These are phyloP conservation scores for Inga laurina DNA, from an alignment of 306 rosid genomes.

Conservation along the genomic window DNA sequence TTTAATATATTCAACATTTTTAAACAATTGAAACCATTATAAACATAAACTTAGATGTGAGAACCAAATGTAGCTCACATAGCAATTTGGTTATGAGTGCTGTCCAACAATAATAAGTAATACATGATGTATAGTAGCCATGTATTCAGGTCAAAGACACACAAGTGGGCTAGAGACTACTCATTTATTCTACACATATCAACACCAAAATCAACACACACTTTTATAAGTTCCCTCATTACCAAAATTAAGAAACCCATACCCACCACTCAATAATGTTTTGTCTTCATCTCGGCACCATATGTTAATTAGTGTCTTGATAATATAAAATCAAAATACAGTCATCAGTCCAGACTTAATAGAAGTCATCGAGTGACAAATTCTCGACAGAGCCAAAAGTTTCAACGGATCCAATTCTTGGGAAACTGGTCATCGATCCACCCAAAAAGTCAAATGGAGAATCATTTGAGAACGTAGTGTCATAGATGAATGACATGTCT, in stretches of 20 bases:
- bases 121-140: conserved; percentile 35
- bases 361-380: conserved; percentile 85
- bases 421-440: conserved; percentile 72
- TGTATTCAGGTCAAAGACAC: conserved; percentile 26
- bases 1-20: not conserved
- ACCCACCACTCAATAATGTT: not conserved
- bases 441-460: conserved; percentile 82
- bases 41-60: not conserved
- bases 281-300: conserved; percentile 17
- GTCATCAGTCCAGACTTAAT: conserved; percentile 29
- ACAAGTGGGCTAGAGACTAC: conserved; percentile 37
- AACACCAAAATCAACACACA: conserved; percentile 20
- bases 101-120: conserved; percentile 34
- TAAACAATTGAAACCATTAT: not conserved
- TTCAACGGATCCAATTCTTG: conserved; percentile 67
- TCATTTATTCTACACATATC: conserved; percentile 46
- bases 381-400: conserved; percentile 82
- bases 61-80: not conserved
- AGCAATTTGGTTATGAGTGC: not conserved
- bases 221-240: conserved; percentile 17
- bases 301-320: conserved; percentile 17
- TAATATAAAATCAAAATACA: not conserved
- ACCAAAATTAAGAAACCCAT: conserved; percentile 23
- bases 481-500: conserved; percentile 76
- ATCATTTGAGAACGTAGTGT: conserved; percentile 70